Evolutionary conservation across 306 rosid genomes (phyloP).

Genomic region (Leucaena leucocephala): DNA sequence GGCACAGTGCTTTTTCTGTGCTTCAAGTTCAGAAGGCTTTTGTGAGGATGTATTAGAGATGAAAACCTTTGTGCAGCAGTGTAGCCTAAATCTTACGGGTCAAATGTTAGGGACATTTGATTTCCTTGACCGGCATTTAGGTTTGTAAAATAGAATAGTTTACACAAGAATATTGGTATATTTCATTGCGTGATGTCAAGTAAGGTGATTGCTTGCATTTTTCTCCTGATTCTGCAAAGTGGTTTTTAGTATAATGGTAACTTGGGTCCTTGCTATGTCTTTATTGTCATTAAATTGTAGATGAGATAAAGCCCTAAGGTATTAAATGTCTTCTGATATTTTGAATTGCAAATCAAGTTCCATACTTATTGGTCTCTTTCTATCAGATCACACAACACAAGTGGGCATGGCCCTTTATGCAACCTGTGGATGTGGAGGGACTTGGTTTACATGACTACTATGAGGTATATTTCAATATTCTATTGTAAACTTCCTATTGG

Average conservation of each 20-base stretch:
- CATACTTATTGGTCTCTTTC: conserved; percentile 40
- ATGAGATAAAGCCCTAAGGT: conserved; percentile 17
- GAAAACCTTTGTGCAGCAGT: background rate
- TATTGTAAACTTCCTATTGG: background rate
- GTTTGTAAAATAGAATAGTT: conserved; percentile 7
- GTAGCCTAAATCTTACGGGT: background rate
- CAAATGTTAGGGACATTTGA: background rate
- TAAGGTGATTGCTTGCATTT: conserved; percentile 30
- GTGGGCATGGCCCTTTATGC: conserved; percentile 95
- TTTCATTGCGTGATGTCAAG: conserved; percentile 23
- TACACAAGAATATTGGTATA: conserved; percentile 21
- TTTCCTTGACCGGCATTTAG: background rate
- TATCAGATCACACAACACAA: conserved; percentile 86
- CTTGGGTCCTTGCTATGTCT: conserved; percentile 1
- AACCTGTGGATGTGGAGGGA: conserved; percentile 92
- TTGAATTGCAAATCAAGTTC: conserved; percentile 3
- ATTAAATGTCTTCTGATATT: conserved; percentile 13
- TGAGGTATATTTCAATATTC: conserved; percentile 57
- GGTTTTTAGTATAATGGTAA: background rate
- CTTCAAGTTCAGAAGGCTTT: background rate
- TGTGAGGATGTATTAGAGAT: background rate
- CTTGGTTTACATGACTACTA: conserved; percentile 86
- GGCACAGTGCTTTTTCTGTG: background rate
- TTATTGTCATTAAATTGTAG: conserved; percentile 20
- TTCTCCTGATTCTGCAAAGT: conserved; percentile 10